phyloP scores from a whole-genome alignment of 2,329 filamentous ascomycete genomes.

The Fusarium sp. region DNA sequence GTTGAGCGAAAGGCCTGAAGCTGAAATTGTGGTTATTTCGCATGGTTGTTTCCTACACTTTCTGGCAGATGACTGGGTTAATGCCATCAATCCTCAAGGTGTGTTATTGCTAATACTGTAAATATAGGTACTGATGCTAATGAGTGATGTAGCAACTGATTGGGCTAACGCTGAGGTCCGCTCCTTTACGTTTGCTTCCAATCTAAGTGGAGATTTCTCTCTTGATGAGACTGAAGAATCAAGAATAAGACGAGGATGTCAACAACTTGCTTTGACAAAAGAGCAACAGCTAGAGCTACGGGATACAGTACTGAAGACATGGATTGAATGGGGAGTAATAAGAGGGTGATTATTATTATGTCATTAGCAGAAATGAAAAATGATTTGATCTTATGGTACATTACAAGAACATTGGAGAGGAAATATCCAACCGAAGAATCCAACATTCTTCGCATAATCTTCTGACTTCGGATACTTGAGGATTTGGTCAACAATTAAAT shows the following conservation, averaged over 20 bases:
- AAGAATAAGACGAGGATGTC: background rate
- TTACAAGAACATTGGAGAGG: too few species aligned
- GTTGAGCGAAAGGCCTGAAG: background rate
- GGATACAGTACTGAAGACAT: background rate
- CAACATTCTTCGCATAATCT: too few species aligned
- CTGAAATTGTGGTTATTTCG: background rate
- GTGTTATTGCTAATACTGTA: background rate
- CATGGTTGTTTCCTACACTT: slow-evolving; percentile 6
- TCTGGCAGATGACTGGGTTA: background rate
- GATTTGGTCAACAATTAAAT: too few species aligned
- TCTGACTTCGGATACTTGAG: too few species aligned
- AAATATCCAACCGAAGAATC: too few species aligned
- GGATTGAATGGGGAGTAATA: background rate
- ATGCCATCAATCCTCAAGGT: background rate
- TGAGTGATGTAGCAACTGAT: background rate
- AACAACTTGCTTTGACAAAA: background rate
- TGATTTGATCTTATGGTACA: too few species aligned
- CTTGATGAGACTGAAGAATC: background rate
- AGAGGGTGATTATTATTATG: background rate
- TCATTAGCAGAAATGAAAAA: too few species aligned
- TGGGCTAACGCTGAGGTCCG: background rate
- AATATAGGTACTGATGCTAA: background rate
- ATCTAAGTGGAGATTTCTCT: background rate
- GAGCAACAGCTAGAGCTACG: background rate
- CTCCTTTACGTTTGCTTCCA: background rate